Conservation (phyloP, 2,329 filamentous ascomycete species). For the Nothophaeocryptopus gaeumannii region DNA sequence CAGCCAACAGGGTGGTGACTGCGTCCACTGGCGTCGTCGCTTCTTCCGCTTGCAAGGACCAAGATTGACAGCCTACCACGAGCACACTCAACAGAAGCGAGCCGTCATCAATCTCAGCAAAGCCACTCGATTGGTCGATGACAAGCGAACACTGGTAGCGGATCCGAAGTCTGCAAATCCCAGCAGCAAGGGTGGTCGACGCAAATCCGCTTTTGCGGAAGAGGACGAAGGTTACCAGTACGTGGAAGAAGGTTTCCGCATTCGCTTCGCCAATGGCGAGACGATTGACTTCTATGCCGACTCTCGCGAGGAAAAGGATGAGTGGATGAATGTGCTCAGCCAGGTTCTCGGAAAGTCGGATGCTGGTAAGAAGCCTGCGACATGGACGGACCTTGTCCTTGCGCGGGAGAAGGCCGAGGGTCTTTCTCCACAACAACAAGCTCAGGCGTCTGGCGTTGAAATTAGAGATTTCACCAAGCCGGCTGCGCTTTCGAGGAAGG, state of each 20-base stretch:
- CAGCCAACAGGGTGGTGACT: conserved; percentile 96
- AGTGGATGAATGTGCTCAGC: conserved; percentile 85
- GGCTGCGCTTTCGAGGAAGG: conserved; percentile 17
- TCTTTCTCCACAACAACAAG: conserved; percentile 5
- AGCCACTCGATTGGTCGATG: conserved; percentile 88
- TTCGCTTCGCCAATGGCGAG: conserved; percentile 96
- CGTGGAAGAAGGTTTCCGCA: conserved; percentile 97
- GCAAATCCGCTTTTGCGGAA: conserved; percentile 93
- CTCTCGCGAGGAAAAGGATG: conserved; percentile 79
- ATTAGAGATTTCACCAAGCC: conserved; percentile 32
- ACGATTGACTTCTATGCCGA: conserved; percentile 99
- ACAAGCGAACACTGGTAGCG: conserved; percentile 77
- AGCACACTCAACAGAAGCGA: conserved; percentile 89
- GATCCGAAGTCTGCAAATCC: conserved; percentile 72
- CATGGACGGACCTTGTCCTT: conserved; percentile 61
- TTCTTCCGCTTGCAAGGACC: conserved; percentile 93
- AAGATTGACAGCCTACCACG: conserved; percentile 92
- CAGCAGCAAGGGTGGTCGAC: conserved; percentile 48
- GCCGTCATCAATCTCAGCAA: conserved; percentile 96
- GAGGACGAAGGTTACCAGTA: conserved; percentile 99
- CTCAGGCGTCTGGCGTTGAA: conserved; percentile 8
- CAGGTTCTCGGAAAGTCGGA: conserved; percentile 64
- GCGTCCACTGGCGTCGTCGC: conserved; percentile 97
- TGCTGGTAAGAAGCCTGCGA: conserved; percentile 46
- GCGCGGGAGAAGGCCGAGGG: conserved; percentile 38